Base-by-base conservation (phyloP, 2,329 filamentous ascomycete genomes). In the Xylariaceae sp. region DNA sequence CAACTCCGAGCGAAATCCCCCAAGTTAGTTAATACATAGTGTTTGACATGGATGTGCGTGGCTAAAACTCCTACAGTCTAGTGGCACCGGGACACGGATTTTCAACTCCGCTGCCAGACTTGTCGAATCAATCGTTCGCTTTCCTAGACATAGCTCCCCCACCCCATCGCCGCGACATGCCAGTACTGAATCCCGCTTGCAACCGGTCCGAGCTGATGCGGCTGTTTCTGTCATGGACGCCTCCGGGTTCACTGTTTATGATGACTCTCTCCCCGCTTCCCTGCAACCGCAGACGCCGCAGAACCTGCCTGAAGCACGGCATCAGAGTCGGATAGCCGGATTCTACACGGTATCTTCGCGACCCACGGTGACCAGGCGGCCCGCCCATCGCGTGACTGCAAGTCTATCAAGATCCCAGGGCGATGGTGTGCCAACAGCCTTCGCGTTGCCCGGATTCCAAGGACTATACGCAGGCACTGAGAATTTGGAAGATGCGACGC, bases 261-360 rank as follows among this genome's bases (percentile, higher is more conserved):
- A 79, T 55, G 78, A 80, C 57, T 65, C 65, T 21, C 51, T 75
- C 43, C 71, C 76, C 7, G 68, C 74, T 19, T 67, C 68, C 5
- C 66, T 64, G 9, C 78, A 80, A 56, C 76, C 77, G n/a, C 76
- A 76, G 60, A 80, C 78, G 10, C 76, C 78, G 19, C 68, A 69
- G 42, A 72, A 78, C 51, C 61, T 80, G n/a, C 75, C 77, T 1
- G 77, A 78, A 63, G 69, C 74, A 45, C 72, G 75, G 10, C 76
- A 78, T 57, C 72, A 67, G 47, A 76, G 75, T 50, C 72, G 71
- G 30, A 66, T 75, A 32, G 65, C 68, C 13, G 72, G 72, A 10
- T 67, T 73, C 13, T 76, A 74, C 59, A 79, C 77, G 12, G 75
- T 72, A 10, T 75, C 77, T 13, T 60, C 58, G 26, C 51, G 52